Conservation (phyloP, 2,329 filamentous ascomycete species). For the Colletotrichum sublineola region DNA sequence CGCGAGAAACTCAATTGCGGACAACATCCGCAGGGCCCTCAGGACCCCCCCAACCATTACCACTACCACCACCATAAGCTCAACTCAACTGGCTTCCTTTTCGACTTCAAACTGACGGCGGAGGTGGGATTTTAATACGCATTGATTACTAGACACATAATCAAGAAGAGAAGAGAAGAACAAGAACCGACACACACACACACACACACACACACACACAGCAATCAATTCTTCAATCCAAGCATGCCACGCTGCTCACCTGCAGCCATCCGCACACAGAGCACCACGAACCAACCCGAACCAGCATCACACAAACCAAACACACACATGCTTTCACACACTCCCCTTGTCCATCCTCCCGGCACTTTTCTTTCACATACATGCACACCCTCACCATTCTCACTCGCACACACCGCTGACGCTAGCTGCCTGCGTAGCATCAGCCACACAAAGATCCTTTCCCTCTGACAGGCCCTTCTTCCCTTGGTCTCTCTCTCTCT, state of each 20-base stretch:
- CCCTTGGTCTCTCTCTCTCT: not conserved
- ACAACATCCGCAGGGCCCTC: not conserved
- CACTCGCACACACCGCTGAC: conserved; percentile 4
- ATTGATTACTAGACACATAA: not conserved
- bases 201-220: not conserved
- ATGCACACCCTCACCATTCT: not conserved
- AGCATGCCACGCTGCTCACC: not conserved
- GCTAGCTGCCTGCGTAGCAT: conserved; percentile 19
- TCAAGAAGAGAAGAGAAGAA: not conserved
- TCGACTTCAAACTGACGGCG: not conserved
- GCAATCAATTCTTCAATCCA: not conserved
- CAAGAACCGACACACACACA: not conserved
- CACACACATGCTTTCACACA: not conserved
- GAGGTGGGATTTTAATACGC: not conserved
- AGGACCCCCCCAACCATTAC: not conserved
- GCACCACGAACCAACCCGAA: not conserved
- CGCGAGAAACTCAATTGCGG: not conserved
- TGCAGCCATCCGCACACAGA: conserved; percentile 4
- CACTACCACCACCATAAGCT: not conserved
- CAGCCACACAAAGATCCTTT: conserved; percentile 36
- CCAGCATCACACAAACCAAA: not conserved
- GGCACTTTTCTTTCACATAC: not conserved
- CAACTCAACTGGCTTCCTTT: not conserved
- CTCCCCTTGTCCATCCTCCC: no score
- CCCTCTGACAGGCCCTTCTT: conserved; percentile 7